Evolutionary conservation across 2,329 filamentous ascomycete genomes (phyloP), one percentile per base, ranked within the genome.

Genomic region (Berkeleyomyces basicola): DNA sequence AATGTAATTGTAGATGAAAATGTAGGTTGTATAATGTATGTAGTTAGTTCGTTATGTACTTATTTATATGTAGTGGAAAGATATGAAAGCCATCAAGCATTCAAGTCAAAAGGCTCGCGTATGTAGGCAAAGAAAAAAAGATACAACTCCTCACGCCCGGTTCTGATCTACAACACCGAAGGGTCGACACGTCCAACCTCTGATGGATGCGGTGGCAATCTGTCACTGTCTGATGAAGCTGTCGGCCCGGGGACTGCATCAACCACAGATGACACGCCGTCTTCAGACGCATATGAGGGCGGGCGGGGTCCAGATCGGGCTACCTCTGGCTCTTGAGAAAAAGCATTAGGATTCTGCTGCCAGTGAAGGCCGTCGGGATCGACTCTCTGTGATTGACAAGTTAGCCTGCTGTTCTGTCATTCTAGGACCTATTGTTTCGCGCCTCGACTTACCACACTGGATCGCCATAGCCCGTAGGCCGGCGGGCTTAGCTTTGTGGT

Each of bases 401-500:
- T 59, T 59, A 59, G 58, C 43, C 46, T 14, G 3, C 33, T 23
- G 23, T 6, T 36, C 9, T 14, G 14, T 1, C 4, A 7, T n/a
- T 7, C 31, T 14, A n/a, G 11, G 11, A 14, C 33, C 23, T 36
- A 4, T 7, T 16, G 6, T 39, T 10, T 10, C 6, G 4, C 4
- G 11, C 3, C 2, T 1, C 51, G 58, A 83, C 85, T 72, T 79
- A 88, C 85, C 73, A 93, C 88, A 69, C 86, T 92, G 71, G 85
- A 84, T 61, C 89, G 79, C 88, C 89, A 95, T 0, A 90, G 75
- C 0, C 90, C 90, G 70, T 96, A 96, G 1, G 89, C 89, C 0
- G 91, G 90, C 3, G 91, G 90, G 7, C 84, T 82, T 23, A 78
- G 67, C 68, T 84, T 83, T 49, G 75, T 74, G 0, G 79, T 74